Percentiles rank a stretch among this genome's conserved stretches.
phyloP scores from a whole-genome alignment of 108 stramenopile species.

The Pseudonitzschia delicatissima region DNA sequence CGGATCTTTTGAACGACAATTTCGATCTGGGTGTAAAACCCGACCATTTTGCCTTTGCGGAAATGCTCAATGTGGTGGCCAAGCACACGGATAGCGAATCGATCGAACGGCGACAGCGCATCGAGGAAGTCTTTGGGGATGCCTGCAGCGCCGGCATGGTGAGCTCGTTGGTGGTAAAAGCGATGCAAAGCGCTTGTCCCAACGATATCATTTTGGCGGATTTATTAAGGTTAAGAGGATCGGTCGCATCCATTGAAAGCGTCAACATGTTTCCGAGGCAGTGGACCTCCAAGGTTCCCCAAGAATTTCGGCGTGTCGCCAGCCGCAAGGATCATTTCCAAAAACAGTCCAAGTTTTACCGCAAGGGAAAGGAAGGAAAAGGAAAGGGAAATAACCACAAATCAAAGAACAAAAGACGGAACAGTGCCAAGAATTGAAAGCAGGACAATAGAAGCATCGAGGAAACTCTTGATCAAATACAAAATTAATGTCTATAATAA shows the following conservation, averaged over 20 bases:
- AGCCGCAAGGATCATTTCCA: conserved; percentile 5
- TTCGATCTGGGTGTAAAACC: conserved; percentile 27
- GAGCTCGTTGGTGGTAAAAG: conserved; percentile 36
- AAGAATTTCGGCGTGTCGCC: conserved; percentile 13
- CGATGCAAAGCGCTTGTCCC: conserved; percentile 23
- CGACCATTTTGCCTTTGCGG: conserved; percentile 43
- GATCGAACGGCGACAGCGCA: conserved; percentile 36
- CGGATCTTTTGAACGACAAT: conserved; percentile 29
- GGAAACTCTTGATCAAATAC: background rate
- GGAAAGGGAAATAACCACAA: too few species aligned
- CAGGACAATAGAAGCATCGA: too few species aligned
- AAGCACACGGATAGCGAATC: conserved; percentile 34
- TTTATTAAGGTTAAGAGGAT: conserved; percentile 13
- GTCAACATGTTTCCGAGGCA: conserved; percentile 24
- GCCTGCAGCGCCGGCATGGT: conserved; percentile 41
- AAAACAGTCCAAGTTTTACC: conserved; percentile 10
- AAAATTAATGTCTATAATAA: background rate
- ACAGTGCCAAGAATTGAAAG: background rate
- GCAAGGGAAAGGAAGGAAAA: background rate
- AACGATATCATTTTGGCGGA: conserved; percentile 16
- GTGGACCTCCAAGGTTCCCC: conserved; percentile 28
- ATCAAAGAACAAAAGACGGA: background rate
- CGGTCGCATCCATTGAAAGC: conserved; percentile 18
- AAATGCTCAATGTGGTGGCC: conserved; percentile 36
- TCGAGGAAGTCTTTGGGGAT: conserved; percentile 39